Conservation (phyloP, 2,329 filamentous ascomycete genomes). For the Beauveria bassiana region DNA sequence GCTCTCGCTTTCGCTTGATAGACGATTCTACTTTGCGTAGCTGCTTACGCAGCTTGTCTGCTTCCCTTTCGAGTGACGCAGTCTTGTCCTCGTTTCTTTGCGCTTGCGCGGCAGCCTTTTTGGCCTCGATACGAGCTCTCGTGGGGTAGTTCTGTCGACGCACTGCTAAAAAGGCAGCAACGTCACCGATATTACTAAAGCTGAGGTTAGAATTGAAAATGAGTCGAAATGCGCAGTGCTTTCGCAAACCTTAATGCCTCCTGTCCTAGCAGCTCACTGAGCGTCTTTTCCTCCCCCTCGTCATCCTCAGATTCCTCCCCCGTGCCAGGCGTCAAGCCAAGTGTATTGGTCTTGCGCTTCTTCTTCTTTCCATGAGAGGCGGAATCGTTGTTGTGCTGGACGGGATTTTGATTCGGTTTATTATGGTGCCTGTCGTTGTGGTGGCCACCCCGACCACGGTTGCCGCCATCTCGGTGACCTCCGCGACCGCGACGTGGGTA, state of each 20-base stretch:
- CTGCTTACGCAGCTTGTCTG: conserved; percentile 55
- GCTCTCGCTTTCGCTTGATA: conserved; percentile 61
- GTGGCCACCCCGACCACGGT: conserved; percentile 31
- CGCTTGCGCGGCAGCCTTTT: conserved; percentile 42
- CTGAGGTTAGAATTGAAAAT: too few species aligned
- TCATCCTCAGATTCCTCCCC: conserved; percentile 59
- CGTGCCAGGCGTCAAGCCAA: conserved; percentile 62
- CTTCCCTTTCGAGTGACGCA: conserved; percentile 49
- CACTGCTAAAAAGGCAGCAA: conserved; percentile 74
- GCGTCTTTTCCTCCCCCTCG: conserved; percentile 63
- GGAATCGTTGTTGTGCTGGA: conserved; percentile 27
- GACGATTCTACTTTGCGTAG: conserved; percentile 64
- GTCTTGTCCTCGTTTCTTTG: conserved; percentile 52
- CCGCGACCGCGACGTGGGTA: conserved; percentile 28
- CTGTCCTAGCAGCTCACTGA: conserved; percentile 45
- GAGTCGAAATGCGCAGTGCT: not conserved
- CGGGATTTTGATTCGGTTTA: conserved; percentile 22
- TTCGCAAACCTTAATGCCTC: conserved; percentile 43
- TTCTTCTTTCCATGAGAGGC: conserved; percentile 54
- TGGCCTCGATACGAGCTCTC: conserved; percentile 58
- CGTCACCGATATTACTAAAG: conserved; percentile 46
- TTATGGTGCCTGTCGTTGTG: conserved; percentile 40
- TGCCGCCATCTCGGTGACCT: conserved; percentile 25
- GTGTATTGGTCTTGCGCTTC: conserved; percentile 63
- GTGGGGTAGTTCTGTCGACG: conserved; percentile 77